These are phyloP conservation scores for Trichoderma sp. DNA, from an alignment of 2,329 filamentous ascomycete species.

Conservation along the genomic window DNA sequence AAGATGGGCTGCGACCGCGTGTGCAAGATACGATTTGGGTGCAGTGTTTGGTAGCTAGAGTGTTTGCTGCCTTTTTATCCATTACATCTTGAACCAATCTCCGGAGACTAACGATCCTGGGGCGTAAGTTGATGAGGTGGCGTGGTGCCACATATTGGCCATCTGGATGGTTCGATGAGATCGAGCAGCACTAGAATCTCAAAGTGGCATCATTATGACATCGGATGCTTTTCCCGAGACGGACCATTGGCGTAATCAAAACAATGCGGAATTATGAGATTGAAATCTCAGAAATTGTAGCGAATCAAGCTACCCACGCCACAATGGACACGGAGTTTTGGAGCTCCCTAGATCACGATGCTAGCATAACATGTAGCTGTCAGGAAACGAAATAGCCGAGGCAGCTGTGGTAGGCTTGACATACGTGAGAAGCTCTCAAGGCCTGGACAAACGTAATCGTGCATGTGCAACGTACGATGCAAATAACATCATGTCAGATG, in stretches of 20 bases:
- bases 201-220: constrained; percentile 23
- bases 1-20: too few relatives aligned
- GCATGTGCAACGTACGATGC: not conserved
- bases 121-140: not conserved
- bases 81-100: too few relatives aligned
- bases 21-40: too few relatives aligned
- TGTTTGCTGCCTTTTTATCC: too few relatives aligned
- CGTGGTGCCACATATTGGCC: not conserved
- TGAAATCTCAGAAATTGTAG: too few relatives aligned
- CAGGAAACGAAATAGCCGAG: not conserved
- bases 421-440: not conserved
- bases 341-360: too few relatives aligned
- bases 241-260: too few relatives aligned
- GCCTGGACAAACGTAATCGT: not conserved
- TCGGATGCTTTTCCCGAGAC: not conserved
- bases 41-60: too few relatives aligned
- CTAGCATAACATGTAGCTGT: not conserved
- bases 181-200: not conserved
- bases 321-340: too few relatives aligned
- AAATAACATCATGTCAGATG: not conserved
- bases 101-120: too few relatives aligned
- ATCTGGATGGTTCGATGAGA: not conserved
- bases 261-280: too few relatives aligned
- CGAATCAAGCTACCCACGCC: too few relatives aligned
- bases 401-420: not conserved